Conservation (phyloP, 2,329 filamentous ascomycete species). For the Nemania sp. region DNA sequence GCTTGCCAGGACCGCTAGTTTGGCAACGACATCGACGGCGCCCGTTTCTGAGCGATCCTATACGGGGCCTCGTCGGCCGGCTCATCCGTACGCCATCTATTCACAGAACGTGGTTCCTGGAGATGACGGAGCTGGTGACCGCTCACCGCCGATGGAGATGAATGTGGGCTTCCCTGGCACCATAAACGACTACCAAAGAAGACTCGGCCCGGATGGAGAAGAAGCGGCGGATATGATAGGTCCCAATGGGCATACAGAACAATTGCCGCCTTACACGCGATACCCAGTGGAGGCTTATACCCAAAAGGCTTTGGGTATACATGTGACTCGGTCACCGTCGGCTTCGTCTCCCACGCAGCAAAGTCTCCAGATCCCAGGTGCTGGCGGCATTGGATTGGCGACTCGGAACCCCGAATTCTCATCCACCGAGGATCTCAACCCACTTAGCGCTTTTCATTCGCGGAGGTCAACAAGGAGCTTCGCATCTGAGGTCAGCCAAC, state of each 20-base stretch:
- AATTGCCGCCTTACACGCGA: slow-evolving; percentile 87
- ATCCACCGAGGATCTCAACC: slow-evolving; percentile 58
- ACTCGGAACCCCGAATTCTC: slow-evolving; percentile 67
- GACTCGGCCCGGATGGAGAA: slow-evolving; percentile 78
- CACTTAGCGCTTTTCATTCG: slow-evolving; percentile 49
- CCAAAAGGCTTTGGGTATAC: slow-evolving; percentile 54
- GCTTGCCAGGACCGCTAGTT: slow-evolving; percentile 58
- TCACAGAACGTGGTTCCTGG: slow-evolving; percentile 72
- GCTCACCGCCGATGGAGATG: slow-evolving; percentile 49
- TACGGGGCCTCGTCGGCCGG: slow-evolving; percentile 66
- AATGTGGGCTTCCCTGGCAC: slow-evolving; percentile 77
- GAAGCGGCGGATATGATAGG: slow-evolving; percentile 87
- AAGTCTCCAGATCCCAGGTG: slow-evolving; percentile 52
- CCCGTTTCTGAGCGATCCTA: slow-evolving; percentile 63
- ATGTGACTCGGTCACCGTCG: slow-evolving; percentile 29
- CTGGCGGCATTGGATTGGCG: slow-evolving; percentile 64
- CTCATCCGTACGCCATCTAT: slow-evolving; percentile 87
- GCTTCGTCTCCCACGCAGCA: slow-evolving; percentile 24
- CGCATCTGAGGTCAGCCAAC: slow-evolving; percentile 55
- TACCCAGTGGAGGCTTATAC: slow-evolving; percentile 76
- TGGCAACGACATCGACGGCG: slow-evolving; percentile 72
- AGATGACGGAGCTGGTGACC: slow-evolving; percentile 49
- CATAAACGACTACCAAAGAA: slow-evolving; percentile 69
- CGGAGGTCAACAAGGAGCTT: slow-evolving; percentile 58
- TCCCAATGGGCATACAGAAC: slow-evolving; percentile 85